Base-by-base conservation (phyloP, 2,329 filamentous ascomycete species). In the Colletotrichum nymphaeae region DNA sequence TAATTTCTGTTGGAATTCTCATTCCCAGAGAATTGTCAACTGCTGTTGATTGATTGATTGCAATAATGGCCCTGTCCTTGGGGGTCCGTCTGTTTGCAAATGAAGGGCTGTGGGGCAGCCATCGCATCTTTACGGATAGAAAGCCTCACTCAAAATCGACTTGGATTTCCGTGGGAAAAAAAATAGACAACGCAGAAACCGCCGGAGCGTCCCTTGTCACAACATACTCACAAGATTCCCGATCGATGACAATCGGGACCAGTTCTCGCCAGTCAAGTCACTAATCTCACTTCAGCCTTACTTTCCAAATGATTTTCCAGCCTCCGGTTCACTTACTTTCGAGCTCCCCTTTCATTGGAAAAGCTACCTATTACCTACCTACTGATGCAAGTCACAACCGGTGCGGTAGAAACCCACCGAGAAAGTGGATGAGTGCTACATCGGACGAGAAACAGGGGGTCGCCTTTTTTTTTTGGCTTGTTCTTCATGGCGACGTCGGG, bases 331-430 rank as follows among this genome's bases (percentile, higher is more conserved):
- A 32, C 7, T 64, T 30, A n/a, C 57, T 46, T 64, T 24, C 4
- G 14, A 16, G 16, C 14, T 52, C 59, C 32, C 55, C 42, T 30
- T 30, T 42, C 66, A 22, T 28, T 64, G 2, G 30, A 49, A 4
- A 19, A 24, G 55, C 56, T 53, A 60, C 55, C 60, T 70, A 62
- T 5, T 37, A 6, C 5, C 35, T 42, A 42, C 55, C 55, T 70
- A 70, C 19, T 19, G 42, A 49, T 70, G 70, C 70, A 73, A 70
- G 59, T 65, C 60, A 70, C 64, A 35, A 49, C 32, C 53, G 46
- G 37, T 5, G 59, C 30, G 22, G 24, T 11, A 28, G 22, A 37
- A 69, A 58, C 49, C 67, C 68, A 71, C 55, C 24, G 7, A n/a
- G 26, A 14, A 14, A 60, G 68, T 57, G 68, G 68, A 60, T 35